Evolutionary conservation across 371 early-diverging fungal genomes (phyloP), one percentile per base, ranked within the genome.

Genomic region (Entomophthora muscae): DNA sequence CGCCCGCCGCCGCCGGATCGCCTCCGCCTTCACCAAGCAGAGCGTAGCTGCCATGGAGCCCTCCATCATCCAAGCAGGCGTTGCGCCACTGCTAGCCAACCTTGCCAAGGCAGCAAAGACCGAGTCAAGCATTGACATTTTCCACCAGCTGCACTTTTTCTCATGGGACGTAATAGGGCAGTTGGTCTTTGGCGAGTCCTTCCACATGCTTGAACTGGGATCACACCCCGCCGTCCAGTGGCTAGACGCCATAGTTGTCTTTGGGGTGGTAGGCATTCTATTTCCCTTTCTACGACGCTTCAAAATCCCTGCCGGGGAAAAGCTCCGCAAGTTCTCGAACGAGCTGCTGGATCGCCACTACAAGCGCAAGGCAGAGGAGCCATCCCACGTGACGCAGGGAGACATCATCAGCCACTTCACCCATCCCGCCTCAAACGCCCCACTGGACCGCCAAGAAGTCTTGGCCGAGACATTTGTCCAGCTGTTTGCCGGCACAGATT

Each of bases 121-220:
- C 55, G 26, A 55, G 24, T 3, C 22, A 21, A 10, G 10, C 3
- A 24, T 55, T 5, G 55, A 55, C 22, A 5, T n/a, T 3, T 55
- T 21, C 55, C 55, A 55, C 26, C 3, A 10, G 10, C 12, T 55
- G 24, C 55, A 55, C 28, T 55, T 5, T 12, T 55, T 1, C 28
- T 24, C 21, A 29, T 53, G 53, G 61, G 61, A 61, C n/a, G 61
- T 33, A 5, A 61, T 61, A 22, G 42, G 61, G 1, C 13, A 42
- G n/a, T 23, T 61, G 13, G 24, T 26, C 21, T 61, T 61, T 42
- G 61, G 61, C 17, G 24, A 61, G 42, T 3, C 31, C 24, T 42
- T 61, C 42, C 22, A 24, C 2, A 29, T 61, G 32, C 31, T 61
- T 26, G 23, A 61, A 51, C 2, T 22, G 21, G 61, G 27, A 21